Evolutionary conservation across 805 yeast species (phyloP), one percentile per base, ranked within the genome.

Genomic region (Metschnikowia santaceciliae): DNA sequence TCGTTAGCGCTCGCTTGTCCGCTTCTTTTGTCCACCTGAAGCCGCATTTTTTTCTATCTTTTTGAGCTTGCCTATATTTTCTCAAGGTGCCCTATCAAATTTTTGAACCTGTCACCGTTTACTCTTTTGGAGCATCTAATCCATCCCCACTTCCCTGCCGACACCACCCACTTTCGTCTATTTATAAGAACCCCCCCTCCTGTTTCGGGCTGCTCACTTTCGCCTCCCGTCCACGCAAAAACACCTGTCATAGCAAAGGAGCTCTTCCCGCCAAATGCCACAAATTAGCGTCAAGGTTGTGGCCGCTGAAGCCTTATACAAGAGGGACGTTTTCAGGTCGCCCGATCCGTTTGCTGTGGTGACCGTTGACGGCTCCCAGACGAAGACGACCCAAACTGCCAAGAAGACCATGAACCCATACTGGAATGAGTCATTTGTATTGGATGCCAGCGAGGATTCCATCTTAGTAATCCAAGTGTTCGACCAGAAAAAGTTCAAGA

Each of bases 291-390:
- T 86, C 38, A 84, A 86, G 64, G 80, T 94, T 38, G 92, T 94
- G 41, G 98, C 97, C 14, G 97, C 98, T 13, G 99, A 94, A 68
- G 88, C 96, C 23, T 83, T 94, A 51, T 90, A 89, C 70, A 94
- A 94, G 71, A 80, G 99, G 56, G 99, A 94, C 68, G 91, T 94
- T 22, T 89, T 91, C 67, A 83, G 96, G 51, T 88, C 91, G 55
- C 99, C 99, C 2, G 99, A 94, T 69, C 99, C 99, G 10, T 94
- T 94, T 72, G 97, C 97, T 1, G 98, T 94, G 34, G 75, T 94
- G 55, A 92, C 98, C 11, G 91, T 94, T n/a, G 99, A 94, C 68
- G 98, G 98, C 3, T 84, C 88, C 19, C 99, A 94, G 66, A 94
- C 98, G 1, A 90, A 90, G 64, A 87, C 97, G 17, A 94, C 99